A percentile compares a stretch with the other conserved stretches of the same genome.
Evolutionary conservation across 768 basidiomycete genomes (phyloP).

Genomic region (Phanerodontia chrysosporium): DNA sequence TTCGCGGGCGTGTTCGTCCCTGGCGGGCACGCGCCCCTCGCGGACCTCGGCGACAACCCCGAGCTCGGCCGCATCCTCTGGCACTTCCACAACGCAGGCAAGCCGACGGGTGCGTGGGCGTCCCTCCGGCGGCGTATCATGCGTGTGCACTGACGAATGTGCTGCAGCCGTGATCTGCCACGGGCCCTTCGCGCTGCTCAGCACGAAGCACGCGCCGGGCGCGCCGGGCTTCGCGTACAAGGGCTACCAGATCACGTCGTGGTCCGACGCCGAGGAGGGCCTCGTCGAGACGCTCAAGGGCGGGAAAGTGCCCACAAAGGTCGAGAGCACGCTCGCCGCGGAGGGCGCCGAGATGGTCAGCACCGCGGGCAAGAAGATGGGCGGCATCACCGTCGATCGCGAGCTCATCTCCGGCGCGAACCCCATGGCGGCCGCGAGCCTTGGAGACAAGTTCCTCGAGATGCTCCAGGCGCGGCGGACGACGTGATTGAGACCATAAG

Average conservation of each 20-base stretch:
- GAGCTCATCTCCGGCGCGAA: constrained; percentile 24
- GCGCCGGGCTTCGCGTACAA: constrained; percentile 23
- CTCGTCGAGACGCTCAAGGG: constrained; percentile 23
- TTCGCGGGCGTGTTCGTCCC: constrained; percentile 26
- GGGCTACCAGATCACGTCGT: constrained; percentile 26
- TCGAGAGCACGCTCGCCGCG: constrained; percentile 19
- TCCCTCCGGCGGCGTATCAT: too few relatives aligned
- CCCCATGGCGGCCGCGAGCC: constrained; percentile 18
- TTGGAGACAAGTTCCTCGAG: constrained; percentile 23
- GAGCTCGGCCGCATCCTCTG: constrained; percentile 24
- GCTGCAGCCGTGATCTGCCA: constrained; percentile 22
- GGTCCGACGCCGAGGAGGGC: constrained; percentile 25
- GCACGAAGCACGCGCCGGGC: constrained; percentile 20
- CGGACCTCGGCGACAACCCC: constrained; percentile 21
- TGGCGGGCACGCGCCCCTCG: constrained; percentile 25
- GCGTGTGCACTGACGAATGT: background rate
- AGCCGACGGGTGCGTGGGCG: constrained; percentile 19
- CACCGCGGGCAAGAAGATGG: constrained; percentile 14
- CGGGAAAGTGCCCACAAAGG: constrained; percentile 20
- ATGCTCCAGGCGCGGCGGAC: constrained; percentile 16
- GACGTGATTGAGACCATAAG: background rate
- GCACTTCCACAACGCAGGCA: constrained; percentile 21
- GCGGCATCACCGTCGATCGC: constrained; percentile 22
- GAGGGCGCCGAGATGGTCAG: constrained; percentile 23
- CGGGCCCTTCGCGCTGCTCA: constrained; percentile 24